phyloP scores from a whole-genome alignment of 129 eudicot genomes.

The Lonicera japonica region DNA sequence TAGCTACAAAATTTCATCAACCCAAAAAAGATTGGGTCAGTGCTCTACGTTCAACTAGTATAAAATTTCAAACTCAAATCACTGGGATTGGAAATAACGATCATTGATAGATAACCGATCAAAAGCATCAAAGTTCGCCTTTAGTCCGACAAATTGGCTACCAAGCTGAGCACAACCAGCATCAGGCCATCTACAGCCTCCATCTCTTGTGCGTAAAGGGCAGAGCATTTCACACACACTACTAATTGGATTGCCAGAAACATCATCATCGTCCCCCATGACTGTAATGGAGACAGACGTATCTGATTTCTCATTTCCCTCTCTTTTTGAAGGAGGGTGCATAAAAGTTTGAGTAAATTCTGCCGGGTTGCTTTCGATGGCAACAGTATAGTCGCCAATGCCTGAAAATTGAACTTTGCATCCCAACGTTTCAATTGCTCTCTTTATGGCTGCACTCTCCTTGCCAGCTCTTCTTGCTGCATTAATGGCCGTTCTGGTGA shows the following conservation, averaged over 20 bases:
- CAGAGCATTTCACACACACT: conserved; percentile 75
- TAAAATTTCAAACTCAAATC: conserved; percentile 3
- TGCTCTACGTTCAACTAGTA: no score
- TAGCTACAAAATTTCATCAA: conserved; percentile 6
- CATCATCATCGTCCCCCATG: conserved; percentile 32
- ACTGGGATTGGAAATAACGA: conserved; percentile 64
- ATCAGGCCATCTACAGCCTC: conserved; percentile 83
- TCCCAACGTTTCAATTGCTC: conserved; percentile 87
- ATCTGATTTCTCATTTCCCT: conserved; percentile 47
- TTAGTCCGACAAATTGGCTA: conserved; percentile 81
- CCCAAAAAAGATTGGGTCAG: neutral
- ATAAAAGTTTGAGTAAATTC: conserved; percentile 42
- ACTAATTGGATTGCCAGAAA: conserved; percentile 19
- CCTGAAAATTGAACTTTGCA: conserved; percentile 65
- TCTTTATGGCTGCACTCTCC: conserved; percentile 69
- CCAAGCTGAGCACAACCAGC: conserved; percentile 81
- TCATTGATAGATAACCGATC: conserved; percentile 76
- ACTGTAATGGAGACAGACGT: conserved; percentile 42
- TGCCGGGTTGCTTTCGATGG: conserved; percentile 50
- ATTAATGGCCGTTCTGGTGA: conserved; percentile 66
- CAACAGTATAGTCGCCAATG: conserved; percentile 65
- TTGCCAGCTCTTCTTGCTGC: conserved; percentile 55
- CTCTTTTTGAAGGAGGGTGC: conserved; percentile 36
- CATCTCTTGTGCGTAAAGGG: conserved; percentile 64
- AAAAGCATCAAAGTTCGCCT: conserved; percentile 79